Percentiles rank a stretch among this genome's conserved stretches.
Conservation (phyloP, 78 protist genomes). For the Monocercomonoides exilis region DNA sequence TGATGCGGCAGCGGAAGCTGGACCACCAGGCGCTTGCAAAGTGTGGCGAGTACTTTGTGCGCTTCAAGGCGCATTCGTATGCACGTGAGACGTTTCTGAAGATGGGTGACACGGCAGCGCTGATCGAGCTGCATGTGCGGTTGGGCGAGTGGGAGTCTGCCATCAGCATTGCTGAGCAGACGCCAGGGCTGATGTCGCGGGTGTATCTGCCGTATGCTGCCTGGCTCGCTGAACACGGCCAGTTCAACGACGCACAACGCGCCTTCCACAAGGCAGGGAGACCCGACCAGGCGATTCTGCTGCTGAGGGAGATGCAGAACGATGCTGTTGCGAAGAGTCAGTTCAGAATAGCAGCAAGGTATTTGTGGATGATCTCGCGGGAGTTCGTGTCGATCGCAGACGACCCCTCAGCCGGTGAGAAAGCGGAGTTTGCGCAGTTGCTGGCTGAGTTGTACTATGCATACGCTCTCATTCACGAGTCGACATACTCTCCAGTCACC, state of each 20-base stretch:
- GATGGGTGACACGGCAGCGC: constrained; percentile 23
- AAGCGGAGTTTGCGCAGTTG: neutral
- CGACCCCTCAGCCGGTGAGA: neutral
- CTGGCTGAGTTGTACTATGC: constrained; percentile 46
- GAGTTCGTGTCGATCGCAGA: neutral
- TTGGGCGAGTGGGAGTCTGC: constrained; percentile 56
- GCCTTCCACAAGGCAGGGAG: constrained; percentile 38
- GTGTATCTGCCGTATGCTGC: constrained; percentile 59
- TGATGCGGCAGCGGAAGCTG: neutral
- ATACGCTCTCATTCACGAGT: constrained; percentile 31
- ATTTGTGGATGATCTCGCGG: constrained; percentile 32
- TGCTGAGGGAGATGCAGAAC: constrained; percentile 40
- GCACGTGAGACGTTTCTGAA: constrained; percentile 39
- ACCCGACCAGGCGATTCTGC: constrained; percentile 23
- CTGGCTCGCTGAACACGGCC: constrained; percentile 41
- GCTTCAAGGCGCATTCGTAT: neutral
- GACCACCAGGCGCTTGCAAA: neutral
- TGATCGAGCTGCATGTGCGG: constrained; percentile 37
- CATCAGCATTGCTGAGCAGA: neutral
- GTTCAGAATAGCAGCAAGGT: constrained; percentile 35
- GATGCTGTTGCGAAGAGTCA: constrained; percentile 36
- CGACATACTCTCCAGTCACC: neutral
- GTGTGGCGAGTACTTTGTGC: constrained; percentile 20
- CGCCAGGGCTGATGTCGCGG: neutral
- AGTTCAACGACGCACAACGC: constrained; percentile 58